Percentiles rank a stretch among this genome's conserved stretches.
Evolutionary conservation across 805 yeast genomes (phyloP).

Genomic region (Nakazawaea pomicola): DNA sequence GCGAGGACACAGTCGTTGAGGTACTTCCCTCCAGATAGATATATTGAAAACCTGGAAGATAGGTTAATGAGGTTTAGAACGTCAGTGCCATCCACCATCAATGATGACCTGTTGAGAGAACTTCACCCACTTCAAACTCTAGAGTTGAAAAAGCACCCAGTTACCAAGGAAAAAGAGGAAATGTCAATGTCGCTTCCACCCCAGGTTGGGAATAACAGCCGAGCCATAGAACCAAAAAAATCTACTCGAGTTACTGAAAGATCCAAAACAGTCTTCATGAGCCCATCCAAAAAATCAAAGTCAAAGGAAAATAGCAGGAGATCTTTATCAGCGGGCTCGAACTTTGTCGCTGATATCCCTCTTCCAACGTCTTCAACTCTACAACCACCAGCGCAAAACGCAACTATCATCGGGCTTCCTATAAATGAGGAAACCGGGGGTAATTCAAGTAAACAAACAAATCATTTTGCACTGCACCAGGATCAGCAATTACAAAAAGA

Average conservation of each 20-base stretch:
- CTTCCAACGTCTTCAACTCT: too few species aligned
- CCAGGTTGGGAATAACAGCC: too few species aligned
- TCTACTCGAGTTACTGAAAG: too few species aligned
- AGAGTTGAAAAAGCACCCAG: neutral
- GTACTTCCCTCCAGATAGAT: slow-evolving; percentile 20
- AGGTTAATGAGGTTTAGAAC: slow-evolving; percentile 31
- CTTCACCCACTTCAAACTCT: slow-evolving; percentile 25
- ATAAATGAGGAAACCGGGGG: too few species aligned
- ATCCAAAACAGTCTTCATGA: neutral
- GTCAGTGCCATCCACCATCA: slow-evolving; percentile 21
- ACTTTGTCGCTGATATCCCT: neutral
- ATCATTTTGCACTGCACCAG: too few species aligned
- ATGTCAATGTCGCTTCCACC: too few species aligned
- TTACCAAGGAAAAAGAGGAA: too few species aligned
- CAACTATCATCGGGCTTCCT: too few species aligned
- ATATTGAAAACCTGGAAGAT: slow-evolving; percentile 30
- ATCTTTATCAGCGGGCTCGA: neutral
- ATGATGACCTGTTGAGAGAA: slow-evolving; percentile 26
- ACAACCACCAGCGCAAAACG: neutral
- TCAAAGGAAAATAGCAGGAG: neutral
- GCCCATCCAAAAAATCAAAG: neutral
- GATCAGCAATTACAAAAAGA: too few species aligned
- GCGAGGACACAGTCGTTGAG: slow-evolving; percentile 24
- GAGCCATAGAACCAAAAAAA: too few species aligned
- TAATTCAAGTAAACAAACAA: too few species aligned